These are phyloP conservation scores for Fallopia convolvulus DNA, from an alignment of 148 eudicot genomes.

Conservation along the genomic window DNA sequence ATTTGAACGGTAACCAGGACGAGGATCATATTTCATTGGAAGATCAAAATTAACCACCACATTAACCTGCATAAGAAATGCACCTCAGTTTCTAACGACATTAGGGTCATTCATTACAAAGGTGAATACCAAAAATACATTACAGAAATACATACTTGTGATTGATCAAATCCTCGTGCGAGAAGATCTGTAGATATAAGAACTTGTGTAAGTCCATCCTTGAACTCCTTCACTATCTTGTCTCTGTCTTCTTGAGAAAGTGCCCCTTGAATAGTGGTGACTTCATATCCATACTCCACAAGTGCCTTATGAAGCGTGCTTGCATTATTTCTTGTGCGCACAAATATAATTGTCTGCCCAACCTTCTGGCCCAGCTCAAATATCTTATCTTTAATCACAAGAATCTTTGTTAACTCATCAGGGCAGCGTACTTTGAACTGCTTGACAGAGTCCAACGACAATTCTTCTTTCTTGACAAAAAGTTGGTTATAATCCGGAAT, in stretches of 20 bases:
- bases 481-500: conserved; percentile 64
- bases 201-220: conserved; percentile 83
- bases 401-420: conserved; percentile 63
- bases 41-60: conserved; percentile 91
- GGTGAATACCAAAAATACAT: background rate
- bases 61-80: conserved; percentile 47
- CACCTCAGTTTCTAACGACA: background rate
- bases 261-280: conserved; percentile 90
- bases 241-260: conserved; percentile 73
- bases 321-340: conserved; percentile 67
- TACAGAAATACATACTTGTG: conserved; percentile 33
- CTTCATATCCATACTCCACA: conserved; percentile 73
- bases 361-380: conserved; percentile 73
- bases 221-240: conserved; percentile 79
- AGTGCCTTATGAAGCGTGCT: conserved; percentile 55
- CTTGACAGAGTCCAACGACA: conserved; percentile 73
- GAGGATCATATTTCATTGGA: conserved; percentile 37
- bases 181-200: conserved; percentile 90
- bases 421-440: conserved; percentile 82
- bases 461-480: conserved; percentile 81
- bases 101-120: background rate
- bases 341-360: conserved; percentile 89
- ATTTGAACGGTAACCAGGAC: conserved; percentile 7
- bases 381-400: conserved; percentile 61
- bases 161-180: conserved; percentile 92